Evolutionary conservation across 495 filamentous ascomycete genomes (phyloP), one percentile per base, ranked within the genome.

Genomic region (Evansstolkia leycettana): DNA sequence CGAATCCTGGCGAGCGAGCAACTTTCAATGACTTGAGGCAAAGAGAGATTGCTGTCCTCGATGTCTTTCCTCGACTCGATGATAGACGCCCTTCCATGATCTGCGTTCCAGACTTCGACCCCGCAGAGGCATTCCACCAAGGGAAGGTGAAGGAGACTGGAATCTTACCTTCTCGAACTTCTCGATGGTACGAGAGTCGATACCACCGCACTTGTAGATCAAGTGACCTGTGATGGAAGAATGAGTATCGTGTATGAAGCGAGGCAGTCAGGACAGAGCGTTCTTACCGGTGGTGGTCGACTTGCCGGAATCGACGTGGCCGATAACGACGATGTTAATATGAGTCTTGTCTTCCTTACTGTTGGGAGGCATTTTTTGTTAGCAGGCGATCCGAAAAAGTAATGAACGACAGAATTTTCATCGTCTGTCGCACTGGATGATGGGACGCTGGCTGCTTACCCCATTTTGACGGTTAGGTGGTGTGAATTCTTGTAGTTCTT

Each of bases 161-260:
- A 15, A 29, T 58, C 77, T 66, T 58, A 89, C 84, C 84, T 98
- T 98, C 86, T 98, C 90, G 76, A 98, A 98, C 82, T 98, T 98
- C 82, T 98, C 92, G 60, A 98, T 98, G 62, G 92, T 96, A 89
- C 90, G 90, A 75, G 85, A 83, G 82, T 98, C 90, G 58, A 98
- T 98, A 82, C 90, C 90, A 80, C 90, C 90, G 73, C 90, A 98
- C 75, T 98, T 94, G 85, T 98, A 98, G 82, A 96, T 98, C 73
- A 96, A 75, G 70, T 96, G 90, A 65, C 81, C 79, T n/a, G n/a
- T 64, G 34, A 11, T 48, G 48, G 37, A 19, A 35, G 18, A 42
- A 34, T 57, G 56, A 60, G 18, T 34, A 32, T 25, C 26, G 20
- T 31, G 35, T 34, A 44, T 31, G 41, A 30, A 16, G 40, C 16